Conservation (phyloP, 148 eudicot genomes). For the Amaranthus hypochondriacus region DNA sequence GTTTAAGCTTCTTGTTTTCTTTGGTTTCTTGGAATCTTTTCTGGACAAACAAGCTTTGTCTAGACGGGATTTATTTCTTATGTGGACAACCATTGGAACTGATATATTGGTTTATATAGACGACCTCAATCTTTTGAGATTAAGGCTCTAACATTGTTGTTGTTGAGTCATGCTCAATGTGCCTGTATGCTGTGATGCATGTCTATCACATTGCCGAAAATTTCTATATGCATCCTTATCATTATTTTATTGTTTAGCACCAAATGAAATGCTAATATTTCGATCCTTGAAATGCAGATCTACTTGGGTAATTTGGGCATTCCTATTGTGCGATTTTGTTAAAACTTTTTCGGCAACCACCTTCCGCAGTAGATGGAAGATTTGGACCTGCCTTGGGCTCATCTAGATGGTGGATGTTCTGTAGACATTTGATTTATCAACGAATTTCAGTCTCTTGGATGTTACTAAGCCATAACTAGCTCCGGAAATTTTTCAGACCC, state of each 20-base stretch:
- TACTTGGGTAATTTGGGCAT: constrained; percentile 4
- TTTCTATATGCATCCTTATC: background rate
- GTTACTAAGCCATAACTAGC: constrained; percentile 6
- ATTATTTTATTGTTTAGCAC: background rate
- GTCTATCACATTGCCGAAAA: background rate
- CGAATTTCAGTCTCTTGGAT: background rate
- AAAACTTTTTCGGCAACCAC: background rate
- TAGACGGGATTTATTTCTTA: background rate
- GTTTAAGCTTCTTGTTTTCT: background rate
- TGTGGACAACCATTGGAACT: background rate
- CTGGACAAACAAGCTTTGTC: constrained; percentile 5
- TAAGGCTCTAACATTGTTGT: background rate
- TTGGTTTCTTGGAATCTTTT: background rate
- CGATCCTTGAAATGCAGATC: constrained; percentile 16
- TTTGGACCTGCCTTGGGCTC: constrained; percentile 10
- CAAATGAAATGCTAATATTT: background rate
- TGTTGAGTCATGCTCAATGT: background rate
- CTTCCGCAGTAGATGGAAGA: constrained; percentile 13
- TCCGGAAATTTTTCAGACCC: background rate
- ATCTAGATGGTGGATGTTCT: constrained; percentile 12
- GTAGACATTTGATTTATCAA: constrained; percentile 1
- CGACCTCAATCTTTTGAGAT: background rate
- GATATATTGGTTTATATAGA: background rate
- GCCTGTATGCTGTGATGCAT: background rate
- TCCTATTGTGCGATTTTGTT: constrained; percentile 5